Evolutionary conservation across 306 rosid species (phyloP).

Genomic region (Malus sieversii): DNA sequence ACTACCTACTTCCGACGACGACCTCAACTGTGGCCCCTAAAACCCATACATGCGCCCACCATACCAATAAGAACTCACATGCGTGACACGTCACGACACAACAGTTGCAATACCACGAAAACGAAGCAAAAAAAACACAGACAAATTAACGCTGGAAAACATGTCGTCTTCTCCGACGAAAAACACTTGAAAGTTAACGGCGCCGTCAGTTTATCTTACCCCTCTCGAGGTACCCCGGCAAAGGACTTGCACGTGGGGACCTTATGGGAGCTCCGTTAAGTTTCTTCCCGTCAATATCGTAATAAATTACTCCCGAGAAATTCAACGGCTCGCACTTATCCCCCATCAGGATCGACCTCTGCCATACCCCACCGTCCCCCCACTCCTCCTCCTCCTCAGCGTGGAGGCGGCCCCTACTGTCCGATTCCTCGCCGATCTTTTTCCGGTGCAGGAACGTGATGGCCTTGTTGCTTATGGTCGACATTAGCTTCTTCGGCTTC

Average conservation of each 20-base stretch:
- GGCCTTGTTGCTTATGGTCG: conserved; percentile 59
- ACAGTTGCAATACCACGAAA: neutral
- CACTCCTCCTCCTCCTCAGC: conserved; percentile 18
- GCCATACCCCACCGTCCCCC: conserved; percentile 96
- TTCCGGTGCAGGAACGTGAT: conserved; percentile 30
- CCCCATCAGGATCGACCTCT: conserved; percentile 76
- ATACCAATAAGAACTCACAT: neutral
- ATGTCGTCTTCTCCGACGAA: neutral
- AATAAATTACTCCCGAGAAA: conserved; percentile 69
- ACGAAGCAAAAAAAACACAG: neutral
- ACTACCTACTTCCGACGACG: neutral
- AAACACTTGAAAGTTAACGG: neutral
- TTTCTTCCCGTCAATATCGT: conserved; percentile 56
- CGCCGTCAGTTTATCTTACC: neutral
- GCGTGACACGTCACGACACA: neutral
- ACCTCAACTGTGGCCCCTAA: neutral
- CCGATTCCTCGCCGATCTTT: conserved; percentile 12
- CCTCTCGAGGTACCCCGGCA: conserved; percentile 63
- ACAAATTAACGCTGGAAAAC: neutral
- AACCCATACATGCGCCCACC: neutral
- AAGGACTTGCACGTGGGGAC: conserved; percentile 88
- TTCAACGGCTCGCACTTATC: conserved; percentile 82
- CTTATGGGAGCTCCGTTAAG: conserved; percentile 39
- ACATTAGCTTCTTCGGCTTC: conserved; percentile 56
- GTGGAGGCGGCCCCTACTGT: neutral